Base-by-base conservation (phyloP, 1,284 basidiomycete genomes). In the Coniophora puteana region DNA sequence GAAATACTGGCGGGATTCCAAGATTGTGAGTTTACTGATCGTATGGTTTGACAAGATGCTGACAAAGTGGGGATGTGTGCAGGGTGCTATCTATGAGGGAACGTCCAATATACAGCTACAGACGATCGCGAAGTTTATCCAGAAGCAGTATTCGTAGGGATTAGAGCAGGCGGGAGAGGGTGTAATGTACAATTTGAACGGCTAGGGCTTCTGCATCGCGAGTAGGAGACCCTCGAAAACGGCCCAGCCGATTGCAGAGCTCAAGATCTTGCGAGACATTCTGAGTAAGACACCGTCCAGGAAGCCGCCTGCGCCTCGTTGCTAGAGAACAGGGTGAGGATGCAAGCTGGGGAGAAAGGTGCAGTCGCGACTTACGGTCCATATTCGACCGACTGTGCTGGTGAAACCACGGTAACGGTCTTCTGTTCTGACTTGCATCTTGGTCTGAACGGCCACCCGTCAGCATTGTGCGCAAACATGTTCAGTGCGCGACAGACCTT, bases 51-150 rank as follows among this genome's bases (percentile, higher is more conserved):
- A 12, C 35, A 27, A 7, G 16, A 32, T 26, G 40, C 42, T 45
- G 17, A 43, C 22, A 31, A n/a, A 43, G n/a, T 36, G 51, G 36
- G 41, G 21, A 40, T 47, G 31, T 39, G n/a, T 37, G 40, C 49
- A 89, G 83, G 89, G 89, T 29, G 89, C 91, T 8, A 96, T 96
- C 47, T 96, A 95, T 61, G 93, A 95, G 63, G 93, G 94, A 26
- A 97, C 94, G 28, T 91, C 86, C 24, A 96, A 97, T 63, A 98
- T 99, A 49, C 95, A 98, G 66, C 72, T 97, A 38, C 86, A 94
- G 66, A 99, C 96, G 0, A 97, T 99, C 55, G 92, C 93, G 25
- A 96, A 90, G 67, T 84, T 86, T 53, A 77, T 94, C 47, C 83
- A 91, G 63, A 89, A 89, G 65, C 74, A 90, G 55, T 81, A 89